phyloP scores from a whole-genome alignment of 805 yeast genomes.

The Teunomyces pallodes region DNA sequence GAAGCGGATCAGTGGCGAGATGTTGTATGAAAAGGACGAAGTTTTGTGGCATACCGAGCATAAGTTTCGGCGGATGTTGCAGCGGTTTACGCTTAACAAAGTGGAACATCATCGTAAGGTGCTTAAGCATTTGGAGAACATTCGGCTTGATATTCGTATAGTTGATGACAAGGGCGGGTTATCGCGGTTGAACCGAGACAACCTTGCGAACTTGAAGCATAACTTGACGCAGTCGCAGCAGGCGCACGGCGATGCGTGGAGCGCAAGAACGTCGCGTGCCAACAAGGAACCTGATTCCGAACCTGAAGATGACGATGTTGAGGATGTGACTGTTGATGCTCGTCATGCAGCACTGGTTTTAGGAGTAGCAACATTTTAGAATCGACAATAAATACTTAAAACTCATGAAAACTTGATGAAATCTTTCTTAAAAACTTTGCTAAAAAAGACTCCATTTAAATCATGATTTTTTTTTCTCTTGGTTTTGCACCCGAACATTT shows the following conservation, averaged over 20 bases:
- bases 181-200: constrained; percentile 76
- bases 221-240: constrained; percentile 44
- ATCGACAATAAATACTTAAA: not conserved
- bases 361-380: constrained; percentile 69
- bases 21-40: constrained; percentile 69
- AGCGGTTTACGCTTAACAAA: constrained; percentile 60
- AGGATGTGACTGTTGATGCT: constrained; percentile 55
- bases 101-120: constrained; percentile 87
- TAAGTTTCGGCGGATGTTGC: constrained; percentile 53
- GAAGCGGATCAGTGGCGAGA: constrained; percentile 78
- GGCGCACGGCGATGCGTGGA: constrained; percentile 43
- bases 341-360: constrained; percentile 78
- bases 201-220: constrained; percentile 45
- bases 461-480: no score
- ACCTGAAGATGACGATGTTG: constrained; percentile 15
- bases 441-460: no score
- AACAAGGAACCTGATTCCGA: constrained; percentile 25
- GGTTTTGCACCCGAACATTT: no score
- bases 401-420: not conserved
- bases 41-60: constrained; percentile 58
- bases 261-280: constrained; percentile 40
- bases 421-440: no score
- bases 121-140: constrained; percentile 67
- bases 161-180: constrained; percentile 80
- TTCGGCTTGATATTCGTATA: constrained; percentile 66